Evolutionary conservation across 768 basidiomycete species (phyloP), one percentile per base, ranked within the genome.

Genomic region (Ramaria sp.): DNA sequence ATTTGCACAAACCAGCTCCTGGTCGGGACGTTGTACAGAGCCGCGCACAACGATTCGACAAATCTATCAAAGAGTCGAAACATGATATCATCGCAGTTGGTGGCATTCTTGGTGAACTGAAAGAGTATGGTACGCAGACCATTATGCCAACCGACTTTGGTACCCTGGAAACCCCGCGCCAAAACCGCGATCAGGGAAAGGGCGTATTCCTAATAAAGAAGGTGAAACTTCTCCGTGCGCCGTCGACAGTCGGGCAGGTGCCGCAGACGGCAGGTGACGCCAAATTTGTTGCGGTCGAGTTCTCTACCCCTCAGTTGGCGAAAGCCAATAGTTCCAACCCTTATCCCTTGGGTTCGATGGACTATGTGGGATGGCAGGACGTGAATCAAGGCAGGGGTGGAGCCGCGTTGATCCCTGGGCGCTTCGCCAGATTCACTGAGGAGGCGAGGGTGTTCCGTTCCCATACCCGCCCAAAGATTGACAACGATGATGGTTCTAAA

Each of bases 1-100:
- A 82, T 63, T 72, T 70, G 63, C 72, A 73, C 7, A 72, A 69
- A 56, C 68, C 78, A 16, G 72, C 78, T 59, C 78, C 79, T 6
- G 88, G 84, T 49, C 74, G 86, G 55, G 56, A 83, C 58, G 71
- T 81, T 36, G 41, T 50, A 34, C 22, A 44, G 34, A 47, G 16
- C 41, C 24, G 24, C 25, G 12, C 7, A 0, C 10, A 45, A 32
- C 32, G 32, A 12, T 32, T 38, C 32, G 22, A 37, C 3, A n/a
- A 28, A 24, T 16, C 48, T 27, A 52, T 48, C 28, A 55, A 43
- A 10, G 61, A 7, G 15, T 32, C 34, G 18, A 15, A 18, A 51
- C 0, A 57, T 32, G 30, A 55, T 47, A 63, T 62, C 49, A 58
- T 68, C 39, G 69, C 67, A 6, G 66, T 65, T 7, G 68, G 67